These are phyloP conservation scores for Cercospora sesami DNA, from an alignment of 2,329 filamentous ascomycete genomes.

Conservation along the genomic window DNA sequence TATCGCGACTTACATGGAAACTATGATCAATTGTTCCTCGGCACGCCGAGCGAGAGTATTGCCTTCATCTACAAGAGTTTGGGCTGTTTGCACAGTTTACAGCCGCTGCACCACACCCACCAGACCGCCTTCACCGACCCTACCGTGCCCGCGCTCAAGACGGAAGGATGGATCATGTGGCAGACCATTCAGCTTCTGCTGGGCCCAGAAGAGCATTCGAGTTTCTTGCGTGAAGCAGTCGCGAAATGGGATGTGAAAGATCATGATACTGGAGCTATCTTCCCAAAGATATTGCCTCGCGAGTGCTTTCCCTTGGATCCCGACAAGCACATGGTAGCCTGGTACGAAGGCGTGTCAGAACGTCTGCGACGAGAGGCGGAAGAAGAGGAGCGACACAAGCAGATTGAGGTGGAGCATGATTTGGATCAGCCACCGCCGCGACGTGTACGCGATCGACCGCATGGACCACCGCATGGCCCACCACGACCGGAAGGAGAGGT, in stretches of 20 bases:
- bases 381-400: constrained; percentile 40
- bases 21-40: constrained; percentile 68
- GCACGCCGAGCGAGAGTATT: constrained; percentile 70
- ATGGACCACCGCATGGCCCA: constrained; percentile 17
- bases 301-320: constrained; percentile 69
- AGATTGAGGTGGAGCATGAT: constrained; percentile 32
- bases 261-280: constrained; percentile 60
- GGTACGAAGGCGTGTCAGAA: constrained; percentile 78
- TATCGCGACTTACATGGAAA: constrained; percentile 51
- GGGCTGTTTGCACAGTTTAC: constrained; percentile 84
- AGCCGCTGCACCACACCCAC: constrained; percentile 54
- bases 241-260: constrained; percentile 73
- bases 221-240: constrained; percentile 78
- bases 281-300: constrained; percentile 64
- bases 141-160: constrained; percentile 77
- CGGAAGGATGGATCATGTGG: constrained; percentile 86
- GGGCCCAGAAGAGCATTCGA: constrained; percentile 82
- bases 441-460: constrained; percentile 26
- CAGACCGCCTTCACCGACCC: constrained; percentile 69
- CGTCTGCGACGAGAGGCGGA: constrained; percentile 65
- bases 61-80: constrained; percentile 91
- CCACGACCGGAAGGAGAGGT: constrained; percentile 28
- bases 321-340: constrained; percentile 77
- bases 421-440: constrained; percentile 23
- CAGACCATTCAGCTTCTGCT: constrained; percentile 87